These are phyloP conservation scores for Diplogelasinospora grovesii DNA, from an alignment of 495 filamentous ascomycete genomes.

Conservation along the genomic window DNA sequence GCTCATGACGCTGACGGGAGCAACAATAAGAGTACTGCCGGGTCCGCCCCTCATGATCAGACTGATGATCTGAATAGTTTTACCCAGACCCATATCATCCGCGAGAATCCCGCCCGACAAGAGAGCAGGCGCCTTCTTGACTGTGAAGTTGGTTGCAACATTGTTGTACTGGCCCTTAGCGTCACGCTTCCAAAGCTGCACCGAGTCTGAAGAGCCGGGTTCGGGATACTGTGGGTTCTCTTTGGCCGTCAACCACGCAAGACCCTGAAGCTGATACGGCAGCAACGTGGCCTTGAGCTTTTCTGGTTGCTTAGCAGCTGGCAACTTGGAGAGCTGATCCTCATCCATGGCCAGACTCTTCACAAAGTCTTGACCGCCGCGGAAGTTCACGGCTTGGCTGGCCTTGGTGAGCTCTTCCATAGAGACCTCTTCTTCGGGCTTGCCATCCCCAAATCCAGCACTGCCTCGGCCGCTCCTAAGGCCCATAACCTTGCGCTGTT, in stretches of 20 bases:
- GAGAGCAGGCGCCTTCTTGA: slow-evolving; percentile 48
- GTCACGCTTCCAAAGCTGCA: slow-evolving; percentile 73
- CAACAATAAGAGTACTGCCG: slow-evolving; percentile 69
- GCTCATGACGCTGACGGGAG: slow-evolving; percentile 83
- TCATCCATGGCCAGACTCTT: slow-evolving; percentile 66
- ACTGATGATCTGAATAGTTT: slow-evolving; percentile 84
- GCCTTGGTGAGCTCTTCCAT: slow-evolving; percentile 59
- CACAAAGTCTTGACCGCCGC: slow-evolving; percentile 56
- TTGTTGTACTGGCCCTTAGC: slow-evolving; percentile 55
- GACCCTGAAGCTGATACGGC: slow-evolving; percentile 77
- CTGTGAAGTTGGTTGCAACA: slow-evolving; percentile 68
- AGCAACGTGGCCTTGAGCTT: slow-evolving; percentile 59
- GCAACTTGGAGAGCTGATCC: slow-evolving; percentile 63
- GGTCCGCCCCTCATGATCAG: slow-evolving; percentile 58
- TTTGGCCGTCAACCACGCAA: slow-evolving; percentile 75
- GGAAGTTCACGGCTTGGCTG: slow-evolving; percentile 55
- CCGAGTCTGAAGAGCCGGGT: slow-evolving; percentile 53
- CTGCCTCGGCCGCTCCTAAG: slow-evolving; percentile 25
- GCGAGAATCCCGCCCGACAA: slow-evolving; percentile 80
- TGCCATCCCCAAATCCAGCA: slow-evolving; percentile 22
- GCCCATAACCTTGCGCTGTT: slow-evolving; percentile 30
- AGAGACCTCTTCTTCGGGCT: slow-evolving; percentile 29
- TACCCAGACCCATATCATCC: slow-evolving; percentile 94
- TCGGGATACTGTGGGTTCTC: slow-evolving; percentile 64
- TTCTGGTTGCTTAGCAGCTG: slow-evolving; percentile 61